A percentile compares a stretch with the other conserved stretches of the same genome.
phyloP scores from a whole-genome alignment of 257 asterid species.

The Galeopsis tetrahit region DNA sequence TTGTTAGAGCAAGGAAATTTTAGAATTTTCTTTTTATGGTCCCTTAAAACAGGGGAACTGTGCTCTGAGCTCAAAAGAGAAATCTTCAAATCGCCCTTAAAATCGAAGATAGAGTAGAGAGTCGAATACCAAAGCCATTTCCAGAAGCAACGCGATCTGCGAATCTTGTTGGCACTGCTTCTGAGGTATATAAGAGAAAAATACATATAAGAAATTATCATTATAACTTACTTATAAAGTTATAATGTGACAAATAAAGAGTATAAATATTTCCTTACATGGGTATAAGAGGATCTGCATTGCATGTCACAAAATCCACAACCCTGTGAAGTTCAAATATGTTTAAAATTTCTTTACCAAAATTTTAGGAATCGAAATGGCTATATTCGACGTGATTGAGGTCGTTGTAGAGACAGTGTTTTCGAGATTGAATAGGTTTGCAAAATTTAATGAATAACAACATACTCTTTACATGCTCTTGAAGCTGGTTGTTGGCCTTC shows the following conservation, averaged over 20 bases:
- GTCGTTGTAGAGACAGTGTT: too few relatives aligned
- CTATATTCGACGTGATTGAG: too few relatives aligned
- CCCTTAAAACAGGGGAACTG: background rate
- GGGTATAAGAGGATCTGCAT: constrained; percentile 61
- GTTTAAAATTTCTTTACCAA: background rate
- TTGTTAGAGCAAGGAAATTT: too few relatives aligned
- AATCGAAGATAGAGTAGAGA: background rate
- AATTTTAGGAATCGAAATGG: too few relatives aligned
- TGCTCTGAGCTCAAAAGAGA: background rate
- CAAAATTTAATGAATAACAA: constrained; percentile 24
- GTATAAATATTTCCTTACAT: constrained; percentile 40
- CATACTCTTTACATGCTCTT: constrained; percentile 67
- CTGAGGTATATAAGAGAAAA: constrained; percentile 12
- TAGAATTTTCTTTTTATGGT: background rate
- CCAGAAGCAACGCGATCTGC: constrained; percentile 50
- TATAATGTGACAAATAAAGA: background rate
- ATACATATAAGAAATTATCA: background rate
- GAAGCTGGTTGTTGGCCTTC: constrained; percentile 63
- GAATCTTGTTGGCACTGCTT: constrained; percentile 47
- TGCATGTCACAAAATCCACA: constrained; percentile 47
- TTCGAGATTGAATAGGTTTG: too few relatives aligned
- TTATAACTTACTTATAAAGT: constrained; percentile 17
- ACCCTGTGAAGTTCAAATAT: constrained; percentile 46
- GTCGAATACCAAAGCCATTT: constrained; percentile 60
- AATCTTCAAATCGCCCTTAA: too few relatives aligned